phyloP scores from a whole-genome alignment of 768 basidiomycete species.

The Boletus reticulatus region DNA sequence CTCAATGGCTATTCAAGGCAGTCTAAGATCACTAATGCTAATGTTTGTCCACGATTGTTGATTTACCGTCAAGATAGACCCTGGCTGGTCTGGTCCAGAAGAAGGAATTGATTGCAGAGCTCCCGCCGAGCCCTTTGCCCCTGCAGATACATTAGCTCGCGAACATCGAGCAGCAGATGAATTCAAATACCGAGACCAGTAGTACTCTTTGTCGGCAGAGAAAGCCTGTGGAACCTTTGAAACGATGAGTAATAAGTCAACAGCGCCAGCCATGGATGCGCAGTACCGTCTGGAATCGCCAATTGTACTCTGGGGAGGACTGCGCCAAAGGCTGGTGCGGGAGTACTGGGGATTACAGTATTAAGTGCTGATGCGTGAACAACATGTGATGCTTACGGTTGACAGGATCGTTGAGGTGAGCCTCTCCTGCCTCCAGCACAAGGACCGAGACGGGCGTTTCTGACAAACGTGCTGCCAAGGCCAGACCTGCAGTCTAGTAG shows the following conservation, averaged over 20 bases:
- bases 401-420: background rate
- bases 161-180: background rate
- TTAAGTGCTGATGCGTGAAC: background rate
- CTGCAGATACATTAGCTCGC: background rate
- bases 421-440: background rate
- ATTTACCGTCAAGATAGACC: background rate
- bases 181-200: background rate
- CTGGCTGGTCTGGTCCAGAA: slow-evolving; percentile 1
- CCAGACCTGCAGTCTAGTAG: background rate
- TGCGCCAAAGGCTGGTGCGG: background rate
- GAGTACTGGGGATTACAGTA: background rate
- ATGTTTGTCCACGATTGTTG: background rate
- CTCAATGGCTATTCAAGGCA: background rate
- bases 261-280: background rate
- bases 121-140: slow-evolving; percentile 1
- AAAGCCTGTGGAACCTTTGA: background rate
- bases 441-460: background rate
- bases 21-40: background rate
- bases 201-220: background rate
- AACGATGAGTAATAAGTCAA: background rate
- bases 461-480: background rate
- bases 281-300: slow-evolving; percentile 1
- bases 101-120: background rate
- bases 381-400: background rate
- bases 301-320: background rate